Conservation (phyloP, 176 grass and related monocot genomes). For the Ampelocalamus luodianensis region DNA sequence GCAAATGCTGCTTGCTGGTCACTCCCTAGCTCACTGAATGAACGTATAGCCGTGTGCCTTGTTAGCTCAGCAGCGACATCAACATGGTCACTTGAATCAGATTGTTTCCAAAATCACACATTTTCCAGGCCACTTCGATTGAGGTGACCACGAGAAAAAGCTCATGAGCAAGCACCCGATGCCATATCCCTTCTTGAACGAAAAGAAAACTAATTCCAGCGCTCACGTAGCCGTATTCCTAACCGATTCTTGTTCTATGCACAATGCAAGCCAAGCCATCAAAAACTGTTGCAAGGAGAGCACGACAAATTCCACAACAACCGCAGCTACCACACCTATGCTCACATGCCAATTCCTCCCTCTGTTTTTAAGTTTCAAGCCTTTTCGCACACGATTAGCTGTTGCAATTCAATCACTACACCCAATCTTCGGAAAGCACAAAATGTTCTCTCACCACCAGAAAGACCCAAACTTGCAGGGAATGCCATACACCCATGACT, state of each 20-base stretch:
- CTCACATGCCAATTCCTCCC: not conserved
- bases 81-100: not conserved
- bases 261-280: slow-evolving; percentile 27
- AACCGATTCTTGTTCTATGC: slow-evolving; percentile 22
- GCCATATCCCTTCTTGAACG: not conserved
- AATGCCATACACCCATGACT: slow-evolving; percentile 33
- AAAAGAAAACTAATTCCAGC: slow-evolving; percentile 12
- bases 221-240: not conserved
- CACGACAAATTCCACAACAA: slow-evolving; percentile 48
- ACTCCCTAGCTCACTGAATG: not conserved
- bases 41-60: not conserved
- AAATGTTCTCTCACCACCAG: not conserved
- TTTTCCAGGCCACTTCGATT: not conserved
- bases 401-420: slow-evolving; percentile 45
- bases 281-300: not conserved
- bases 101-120: not conserved
- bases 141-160: not conserved
- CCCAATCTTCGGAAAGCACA: slow-evolving; percentile 33
- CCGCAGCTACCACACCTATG: slow-evolving; percentile 43
- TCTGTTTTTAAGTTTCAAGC: slow-evolving; percentile 19
- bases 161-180: not conserved
- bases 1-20: too few relatives aligned
- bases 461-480: slow-evolving; percentile 57
- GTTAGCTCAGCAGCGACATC: not conserved
- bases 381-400: slow-evolving; percentile 45